Conservation (phyloP, 1,284 basidiomycete genomes). For the Polyporus tsugae region DNA sequence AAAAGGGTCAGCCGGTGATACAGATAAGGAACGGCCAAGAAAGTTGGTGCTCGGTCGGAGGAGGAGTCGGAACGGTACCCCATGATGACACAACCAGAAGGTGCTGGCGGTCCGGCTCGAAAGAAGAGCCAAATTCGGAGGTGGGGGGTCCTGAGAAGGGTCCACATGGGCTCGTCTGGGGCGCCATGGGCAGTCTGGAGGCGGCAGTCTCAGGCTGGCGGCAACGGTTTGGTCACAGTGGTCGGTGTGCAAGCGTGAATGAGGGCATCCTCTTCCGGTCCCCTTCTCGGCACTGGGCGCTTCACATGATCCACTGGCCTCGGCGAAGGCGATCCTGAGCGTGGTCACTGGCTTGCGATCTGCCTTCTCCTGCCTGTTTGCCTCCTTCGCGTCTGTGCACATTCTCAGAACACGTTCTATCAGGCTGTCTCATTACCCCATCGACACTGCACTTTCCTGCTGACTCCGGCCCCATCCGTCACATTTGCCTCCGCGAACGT, state of each 20-base stretch:
- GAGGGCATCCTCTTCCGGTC: background rate
- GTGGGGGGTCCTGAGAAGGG: background rate
- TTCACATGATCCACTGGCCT: background rate
- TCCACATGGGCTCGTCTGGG: background rate
- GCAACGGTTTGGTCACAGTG: background rate
- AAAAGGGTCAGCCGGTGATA: slow-evolving; percentile 4
- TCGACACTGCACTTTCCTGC: background rate
- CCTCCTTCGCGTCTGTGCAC: background rate
- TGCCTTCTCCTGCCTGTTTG: background rate
- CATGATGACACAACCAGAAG: slow-evolving; percentile 1
- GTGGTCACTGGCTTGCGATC: background rate
- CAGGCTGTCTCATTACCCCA: background rate
- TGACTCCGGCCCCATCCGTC: background rate
- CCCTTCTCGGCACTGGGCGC: background rate
- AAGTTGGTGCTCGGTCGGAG: background rate
- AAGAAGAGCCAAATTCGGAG: background rate
- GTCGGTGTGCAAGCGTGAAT: background rate
- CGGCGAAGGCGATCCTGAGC: background rate
- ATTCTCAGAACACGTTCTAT: background rate
- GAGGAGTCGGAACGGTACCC: background rate
- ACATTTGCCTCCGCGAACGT: background rate
- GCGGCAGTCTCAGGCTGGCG: background rate
- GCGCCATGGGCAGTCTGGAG: background rate
- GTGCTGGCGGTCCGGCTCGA: background rate
- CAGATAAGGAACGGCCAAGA: slow-evolving; percentile 1